Percentiles rank a stretch among this genome's conserved stretches.
These are phyloP conservation scores for Mycena rebaudengoi DNA, from an alignment of 768 basidiomycete genomes.

Conservation along the genomic window DNA sequence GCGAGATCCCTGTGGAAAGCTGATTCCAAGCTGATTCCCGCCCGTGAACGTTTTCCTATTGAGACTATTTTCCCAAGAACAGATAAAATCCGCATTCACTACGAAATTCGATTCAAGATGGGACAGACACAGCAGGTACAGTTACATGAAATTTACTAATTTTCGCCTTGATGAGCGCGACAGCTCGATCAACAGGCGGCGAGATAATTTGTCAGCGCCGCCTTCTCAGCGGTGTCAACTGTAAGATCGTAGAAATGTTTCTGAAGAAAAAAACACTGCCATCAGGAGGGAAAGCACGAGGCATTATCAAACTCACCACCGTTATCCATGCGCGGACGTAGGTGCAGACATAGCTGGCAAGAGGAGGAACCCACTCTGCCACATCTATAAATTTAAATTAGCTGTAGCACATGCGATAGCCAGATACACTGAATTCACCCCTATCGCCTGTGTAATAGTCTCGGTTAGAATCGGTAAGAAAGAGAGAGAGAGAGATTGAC, in stretches of 20 bases:
- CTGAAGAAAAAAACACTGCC: not conserved
- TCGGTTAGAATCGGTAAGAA: not conserved
- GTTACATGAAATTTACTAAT: no score
- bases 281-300: slow-evolving; percentile 1
- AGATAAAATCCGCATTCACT: no score
- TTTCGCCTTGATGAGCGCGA: no score
- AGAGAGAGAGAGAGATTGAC: slow-evolving; percentile 8
- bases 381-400: slow-evolving; percentile 41
- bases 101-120: no score
- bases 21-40: no score
- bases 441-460: slow-evolving; percentile 46
- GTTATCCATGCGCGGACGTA: slow-evolving; percentile 63
- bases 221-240: slow-evolving; percentile 60
- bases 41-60: no score
- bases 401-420: not conserved
- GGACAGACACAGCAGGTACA: no score
- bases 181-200: slow-evolving; percentile 48
- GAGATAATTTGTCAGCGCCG: slow-evolving; percentile 51
- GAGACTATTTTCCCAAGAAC: no score
- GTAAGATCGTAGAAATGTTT: slow-evolving; percentile 60
- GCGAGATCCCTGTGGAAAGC: no score
- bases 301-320: slow-evolving; percentile 31
- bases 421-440: slow-evolving; percentile 33
- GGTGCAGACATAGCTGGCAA: slow-evolving; percentile 57
- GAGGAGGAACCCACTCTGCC: slow-evolving; percentile 61